Evolutionary conservation across 768 basidiomycete species (phyloP), one percentile per base, ranked within the genome.

Genomic region (Hortiboletus campestris): DNA sequence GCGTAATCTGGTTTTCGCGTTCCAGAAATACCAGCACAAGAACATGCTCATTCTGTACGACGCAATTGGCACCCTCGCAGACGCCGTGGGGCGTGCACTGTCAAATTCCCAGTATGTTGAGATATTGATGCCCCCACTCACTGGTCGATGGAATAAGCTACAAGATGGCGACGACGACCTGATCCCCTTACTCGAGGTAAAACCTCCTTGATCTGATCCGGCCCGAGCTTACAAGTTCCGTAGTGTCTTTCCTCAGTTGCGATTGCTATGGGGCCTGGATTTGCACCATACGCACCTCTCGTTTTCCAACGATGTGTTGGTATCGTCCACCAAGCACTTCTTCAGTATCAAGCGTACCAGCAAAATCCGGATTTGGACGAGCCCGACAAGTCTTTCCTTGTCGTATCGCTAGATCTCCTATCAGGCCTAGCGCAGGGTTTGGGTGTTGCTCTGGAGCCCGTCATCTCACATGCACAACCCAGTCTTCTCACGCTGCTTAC

Each of bases 11-110:
- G 95, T 98, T 36, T 85, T 92, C 60, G 97, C 97, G 1, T 99
- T 98, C 73, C 84, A 91, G 54, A 98, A 97, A 75, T 99, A 99
- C 73, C 97, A 99, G 69, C 95, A 97, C 74, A 98, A 98, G 81
- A 99, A 99, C 70, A 88, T 98, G 83, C 82, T 99, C 62, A 99
- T 98, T 57, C 76, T 99, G 32, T 98, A 98, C 67, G 97, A 99
- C 65, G 97, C 97, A n/a, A 89, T 99, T 44, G 97, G 97, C 8
- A 99, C 97, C 1, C 79, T 99, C 36, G 97, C 97, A 8, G 97
- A 99, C 67, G 94, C 95, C 5, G 97, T 99, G 42, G 95, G 95
- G 4, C 70, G 86, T 38, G 90, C 93, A 6, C 75, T 99, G 58
- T 86, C 89, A 66, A 91, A 94, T 68, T 82, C 91, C 9, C 75